Evolutionary conservation across 805 yeast genomes (phyloP).

Genomic region (Ogataea siamensis): DNA sequence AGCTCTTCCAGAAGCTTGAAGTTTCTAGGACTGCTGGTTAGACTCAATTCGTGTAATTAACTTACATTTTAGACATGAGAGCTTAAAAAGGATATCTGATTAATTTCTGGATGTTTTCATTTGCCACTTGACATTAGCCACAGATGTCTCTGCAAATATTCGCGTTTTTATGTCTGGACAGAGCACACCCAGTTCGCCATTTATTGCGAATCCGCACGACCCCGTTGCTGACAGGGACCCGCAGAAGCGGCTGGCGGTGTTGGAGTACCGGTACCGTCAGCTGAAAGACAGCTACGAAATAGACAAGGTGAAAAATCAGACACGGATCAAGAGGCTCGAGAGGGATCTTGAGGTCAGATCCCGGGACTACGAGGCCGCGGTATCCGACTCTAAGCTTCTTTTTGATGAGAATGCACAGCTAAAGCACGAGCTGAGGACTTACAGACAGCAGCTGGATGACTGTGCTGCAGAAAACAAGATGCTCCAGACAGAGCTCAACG

Average conservation of each 20-base stretch:
- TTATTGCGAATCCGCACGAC: slow-evolving; percentile 15
- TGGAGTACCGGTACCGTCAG: slow-evolving; percentile 6
- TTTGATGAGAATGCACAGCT: slow-evolving; percentile 28
- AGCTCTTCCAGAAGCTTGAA: slow-evolving; percentile 93
- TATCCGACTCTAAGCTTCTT: slow-evolving; percentile 15
- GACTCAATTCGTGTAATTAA: too few relatives aligned
- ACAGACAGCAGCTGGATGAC: neutral
- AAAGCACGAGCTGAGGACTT: slow-evolving; percentile 36
- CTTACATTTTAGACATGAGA: slow-evolving; percentile 30
- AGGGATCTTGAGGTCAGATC: slow-evolving; percentile 16
- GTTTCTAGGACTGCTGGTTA: slow-evolving; percentile 72
- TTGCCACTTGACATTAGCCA: slow-evolving; percentile 14
- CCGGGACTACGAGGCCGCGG: slow-evolving; percentile 36
- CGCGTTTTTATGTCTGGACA: slow-evolving; percentile 4
- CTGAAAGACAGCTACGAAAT: slow-evolving; percentile 5
- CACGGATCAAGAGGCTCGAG: slow-evolving; percentile 11
- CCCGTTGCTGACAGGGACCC: neutral
- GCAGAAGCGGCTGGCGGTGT: neutral
- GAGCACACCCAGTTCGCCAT: slow-evolving; percentile 22
- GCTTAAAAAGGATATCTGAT: neutral
- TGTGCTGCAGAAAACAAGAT: slow-evolving; percentile 6
- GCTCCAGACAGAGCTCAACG: slow-evolving; percentile 8
- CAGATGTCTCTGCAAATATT: slow-evolving; percentile 1
- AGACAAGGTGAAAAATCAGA: slow-evolving; percentile 3
- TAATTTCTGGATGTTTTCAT: slow-evolving; percentile 6